Percentiles rank a stretch among this genome's conserved stretches.
These are phyloP conservation scores for Tetradesmus obliquus DNA, from an alignment of 139 green algal species.

Conservation along the genomic window DNA sequence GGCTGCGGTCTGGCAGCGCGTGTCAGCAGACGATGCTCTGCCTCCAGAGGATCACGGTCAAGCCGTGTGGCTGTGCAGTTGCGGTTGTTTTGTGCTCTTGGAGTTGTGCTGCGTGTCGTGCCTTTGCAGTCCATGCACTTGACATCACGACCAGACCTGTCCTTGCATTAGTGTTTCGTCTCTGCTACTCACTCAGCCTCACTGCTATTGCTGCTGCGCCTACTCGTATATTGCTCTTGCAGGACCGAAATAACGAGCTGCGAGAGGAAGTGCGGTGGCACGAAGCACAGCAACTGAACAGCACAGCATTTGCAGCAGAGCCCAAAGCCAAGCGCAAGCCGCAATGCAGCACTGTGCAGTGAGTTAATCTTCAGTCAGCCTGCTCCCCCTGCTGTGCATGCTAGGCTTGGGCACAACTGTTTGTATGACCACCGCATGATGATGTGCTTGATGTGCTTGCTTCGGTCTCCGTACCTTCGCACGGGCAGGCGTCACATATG, in stretches of 20 bases:
- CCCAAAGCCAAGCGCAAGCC: constrained; percentile 26
- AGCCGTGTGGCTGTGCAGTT: too few species aligned
- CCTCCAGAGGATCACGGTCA: too few species aligned
- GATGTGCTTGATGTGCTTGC: not conserved
- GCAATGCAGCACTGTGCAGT: constrained; percentile 5
- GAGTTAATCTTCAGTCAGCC: not conserved
- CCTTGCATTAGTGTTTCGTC: too few species aligned
- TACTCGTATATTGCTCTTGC: not conserved
- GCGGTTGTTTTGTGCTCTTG: too few species aligned
- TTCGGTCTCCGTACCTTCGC: not conserved
- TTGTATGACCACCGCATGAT: not conserved
- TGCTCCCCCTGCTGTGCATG: not conserved
- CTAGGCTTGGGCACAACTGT: not conserved
- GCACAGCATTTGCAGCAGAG: constrained; percentile 18
- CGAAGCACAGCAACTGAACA: constrained; percentile 73
- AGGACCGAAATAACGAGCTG: constrained; percentile 77
- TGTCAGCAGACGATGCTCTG: not conserved
- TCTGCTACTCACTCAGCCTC: not conserved
- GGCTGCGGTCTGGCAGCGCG: not conserved
- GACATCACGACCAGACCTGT: too few species aligned
- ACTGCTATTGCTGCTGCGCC: not conserved
- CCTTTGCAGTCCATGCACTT: too few species aligned
- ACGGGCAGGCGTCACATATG: too few species aligned
- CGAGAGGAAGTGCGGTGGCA: constrained; percentile 82
- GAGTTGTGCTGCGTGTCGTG: too few species aligned